Conservation (phyloP, 495 filamentous ascomycete species). For the Podospora fimiseda region DNA sequence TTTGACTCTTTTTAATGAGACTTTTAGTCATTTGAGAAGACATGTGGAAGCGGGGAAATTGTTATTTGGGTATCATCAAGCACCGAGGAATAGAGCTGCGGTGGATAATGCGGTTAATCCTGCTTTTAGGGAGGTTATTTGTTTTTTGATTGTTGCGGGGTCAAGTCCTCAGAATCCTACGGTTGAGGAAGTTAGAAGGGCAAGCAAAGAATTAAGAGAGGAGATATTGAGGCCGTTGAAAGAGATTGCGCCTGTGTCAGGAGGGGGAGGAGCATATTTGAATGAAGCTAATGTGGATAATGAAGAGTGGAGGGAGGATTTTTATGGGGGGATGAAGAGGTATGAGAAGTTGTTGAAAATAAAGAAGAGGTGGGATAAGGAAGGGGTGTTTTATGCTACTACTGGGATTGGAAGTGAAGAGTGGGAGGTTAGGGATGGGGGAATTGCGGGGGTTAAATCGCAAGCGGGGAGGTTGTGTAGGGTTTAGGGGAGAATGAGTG, state of each 20-base stretch:
- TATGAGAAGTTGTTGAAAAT: constrained; percentile 42
- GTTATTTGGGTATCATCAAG: constrained; percentile 7
- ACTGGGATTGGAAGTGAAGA: constrained; percentile 47
- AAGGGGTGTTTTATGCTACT: constrained; percentile 46
- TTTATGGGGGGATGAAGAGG: constrained; percentile 46
- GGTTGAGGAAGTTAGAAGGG: neutral
- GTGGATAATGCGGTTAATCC: constrained; percentile 6
- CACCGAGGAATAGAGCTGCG: neutral
- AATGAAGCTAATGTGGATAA: constrained; percentile 47
- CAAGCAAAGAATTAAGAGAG: neutral
- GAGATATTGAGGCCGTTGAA: neutral
- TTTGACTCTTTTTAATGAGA: constrained; percentile 6
- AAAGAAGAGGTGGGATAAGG: constrained; percentile 49
- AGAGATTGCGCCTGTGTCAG: neutral
- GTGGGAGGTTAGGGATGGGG: constrained; percentile 31
- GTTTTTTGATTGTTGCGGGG: neutral
- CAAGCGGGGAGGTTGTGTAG: constrained; percentile 31
- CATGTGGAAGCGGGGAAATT: neutral
- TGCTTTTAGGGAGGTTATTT: constrained; percentile 1
- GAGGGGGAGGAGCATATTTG: constrained; percentile 35
- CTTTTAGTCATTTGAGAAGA: constrained; percentile 1
- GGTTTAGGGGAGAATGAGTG: too few species aligned
- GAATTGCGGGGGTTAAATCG: constrained; percentile 19
- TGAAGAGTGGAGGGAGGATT: constrained; percentile 47
- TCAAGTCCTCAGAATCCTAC: neutral